These are phyloP conservation scores for Trichoderma koningiopsis DNA, from an alignment of 2,329 filamentous ascomycete genomes.

Conservation along the genomic window DNA sequence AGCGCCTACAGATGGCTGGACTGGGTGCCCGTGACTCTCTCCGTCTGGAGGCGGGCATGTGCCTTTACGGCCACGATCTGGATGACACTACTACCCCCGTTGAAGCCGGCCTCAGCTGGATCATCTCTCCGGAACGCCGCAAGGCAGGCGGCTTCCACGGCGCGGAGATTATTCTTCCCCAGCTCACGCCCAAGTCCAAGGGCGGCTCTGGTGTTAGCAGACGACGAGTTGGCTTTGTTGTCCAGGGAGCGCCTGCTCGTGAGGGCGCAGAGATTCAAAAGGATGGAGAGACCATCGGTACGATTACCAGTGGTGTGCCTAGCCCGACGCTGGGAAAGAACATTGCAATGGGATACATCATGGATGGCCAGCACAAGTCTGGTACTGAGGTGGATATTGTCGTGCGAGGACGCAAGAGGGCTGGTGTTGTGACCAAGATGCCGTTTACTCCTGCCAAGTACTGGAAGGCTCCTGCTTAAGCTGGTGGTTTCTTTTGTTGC, in stretches of 20 bases:
- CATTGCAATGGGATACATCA: conserved; percentile 93
- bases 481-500: background rate
- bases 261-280: conserved; percentile 81
- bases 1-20: conserved; percentile 74
- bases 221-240: conserved; percentile 76
- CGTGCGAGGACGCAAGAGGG: conserved; percentile 74
- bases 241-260: conserved; percentile 85
- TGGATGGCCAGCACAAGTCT: conserved; percentile 77
- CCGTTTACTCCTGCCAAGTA: conserved; percentile 84
- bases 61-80: conserved; percentile 98
- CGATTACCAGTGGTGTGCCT: conserved; percentile 86
- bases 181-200: conserved; percentile 73
- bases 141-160: conserved; percentile 78
- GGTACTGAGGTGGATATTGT: conserved; percentile 80
- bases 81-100: conserved; percentile 70
- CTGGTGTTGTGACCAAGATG: conserved; percentile 81
- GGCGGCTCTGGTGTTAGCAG: conserved; percentile 70
- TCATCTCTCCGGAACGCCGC: conserved; percentile 78
- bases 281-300: conserved; percentile 69
- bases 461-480: conserved; percentile 41
- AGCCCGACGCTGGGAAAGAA: conserved; percentile 85
- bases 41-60: conserved; percentile 95
- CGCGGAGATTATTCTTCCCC: conserved; percentile 72
- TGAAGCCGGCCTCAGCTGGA: conserved; percentile 67
- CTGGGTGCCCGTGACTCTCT: conserved; percentile 90